These are phyloP conservation scores for Aspergillus viridinutans DNA, from an alignment of 2,329 filamentous ascomycete species.

Conservation along the genomic window DNA sequence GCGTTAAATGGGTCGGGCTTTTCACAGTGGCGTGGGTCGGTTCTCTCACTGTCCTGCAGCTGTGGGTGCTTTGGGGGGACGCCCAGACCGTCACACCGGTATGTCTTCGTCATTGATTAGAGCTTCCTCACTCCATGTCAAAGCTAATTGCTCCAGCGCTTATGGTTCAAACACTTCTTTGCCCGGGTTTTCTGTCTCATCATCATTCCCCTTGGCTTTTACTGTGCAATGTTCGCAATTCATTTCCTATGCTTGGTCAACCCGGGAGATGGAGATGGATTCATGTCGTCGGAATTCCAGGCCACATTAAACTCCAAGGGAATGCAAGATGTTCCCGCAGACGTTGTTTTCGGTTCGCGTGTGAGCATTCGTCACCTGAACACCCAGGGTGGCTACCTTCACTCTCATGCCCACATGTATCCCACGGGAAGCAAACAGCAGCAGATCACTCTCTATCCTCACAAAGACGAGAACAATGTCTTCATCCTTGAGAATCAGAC, in stretches of 20 bases:
- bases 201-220: slow-evolving; percentile 81
- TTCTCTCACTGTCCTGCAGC: slow-evolving; percentile 79
- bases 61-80: slow-evolving; percentile 94
- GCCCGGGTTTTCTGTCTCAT: slow-evolving; percentile 89
- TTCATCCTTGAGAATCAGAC: slow-evolving; percentile 96
- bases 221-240: slow-evolving; percentile 95
- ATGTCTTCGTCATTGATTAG: slow-evolving; percentile 26
- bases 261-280: slow-evolving; percentile 94
- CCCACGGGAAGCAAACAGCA: slow-evolving; percentile 97
- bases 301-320: slow-evolving; percentile 92
- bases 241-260: slow-evolving; percentile 93
- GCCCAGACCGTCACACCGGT: slow-evolving; percentile 75
- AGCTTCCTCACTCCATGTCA: background rate
- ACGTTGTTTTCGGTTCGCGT: slow-evolving; percentile 84
- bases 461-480: slow-evolving; percentile 98
- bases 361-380: slow-evolving; percentile 88
- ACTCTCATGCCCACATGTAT: slow-evolving; percentile 97
- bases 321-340: slow-evolving; percentile 91
- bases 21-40: slow-evolving; percentile 99
- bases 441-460: slow-evolving; percentile 95
- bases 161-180: slow-evolving; percentile 92
- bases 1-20: slow-evolving; percentile 97
- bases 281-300: slow-evolving; percentile 99
- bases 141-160: slow-evolving; percentile 48
- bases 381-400: slow-evolving; percentile 94